Percentiles rank a stretch among this genome's conserved stretches.
Evolutionary conservation across 1,139 yeast species (phyloP).

Genomic region (Blastobotrys niveus): DNA sequence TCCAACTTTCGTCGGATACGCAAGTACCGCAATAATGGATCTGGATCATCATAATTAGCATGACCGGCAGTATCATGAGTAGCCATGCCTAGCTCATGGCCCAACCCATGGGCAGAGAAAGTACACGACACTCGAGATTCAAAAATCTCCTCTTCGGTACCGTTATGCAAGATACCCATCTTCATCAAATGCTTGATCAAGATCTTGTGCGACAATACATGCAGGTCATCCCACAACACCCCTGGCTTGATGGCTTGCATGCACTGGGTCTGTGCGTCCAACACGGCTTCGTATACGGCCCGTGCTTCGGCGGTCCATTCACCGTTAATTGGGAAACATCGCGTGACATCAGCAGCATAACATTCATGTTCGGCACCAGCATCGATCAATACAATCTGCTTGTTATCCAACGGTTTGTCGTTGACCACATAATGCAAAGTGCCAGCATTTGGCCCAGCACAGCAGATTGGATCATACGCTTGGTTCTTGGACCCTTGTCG

Average conservation of each 20-base stretch:
- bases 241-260: slow-evolving; percentile 75
- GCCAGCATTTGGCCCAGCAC: slow-evolving; percentile 88
- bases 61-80: slow-evolving; percentile 93
- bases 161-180: slow-evolving; percentile 73
- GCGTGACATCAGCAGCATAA: slow-evolving; percentile 89
- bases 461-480: slow-evolving; percentile 93
- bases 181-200: slow-evolving; percentile 64
- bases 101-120: slow-evolving; percentile 93
- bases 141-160: slow-evolving; percentile 58
- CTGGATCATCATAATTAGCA: slow-evolving; percentile 77
- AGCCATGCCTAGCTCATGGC: slow-evolving; percentile 90
- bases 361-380: slow-evolving; percentile 98
- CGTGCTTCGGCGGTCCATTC: slow-evolving; percentile 85
- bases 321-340: slow-evolving; percentile 90
- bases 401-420: slow-evolving; percentile 55
- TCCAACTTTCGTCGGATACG: slow-evolving; percentile 71
- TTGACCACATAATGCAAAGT: slow-evolving; percentile 86
- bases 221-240: slow-evolving; percentile 78
- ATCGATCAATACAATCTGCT: slow-evolving; percentile 72
- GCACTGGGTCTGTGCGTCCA: slow-evolving; percentile 72
- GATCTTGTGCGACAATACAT: slow-evolving; percentile 69
- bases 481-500: slow-evolving; percentile 88
- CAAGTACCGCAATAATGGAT: slow-evolving; percentile 67
- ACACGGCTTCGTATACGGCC: slow-evolving; percentile 73
- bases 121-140: slow-evolving; percentile 65